Evolutionary conservation across 441 rosid genomes (phyloP).

Genomic region (Populus hybrid): DNA sequence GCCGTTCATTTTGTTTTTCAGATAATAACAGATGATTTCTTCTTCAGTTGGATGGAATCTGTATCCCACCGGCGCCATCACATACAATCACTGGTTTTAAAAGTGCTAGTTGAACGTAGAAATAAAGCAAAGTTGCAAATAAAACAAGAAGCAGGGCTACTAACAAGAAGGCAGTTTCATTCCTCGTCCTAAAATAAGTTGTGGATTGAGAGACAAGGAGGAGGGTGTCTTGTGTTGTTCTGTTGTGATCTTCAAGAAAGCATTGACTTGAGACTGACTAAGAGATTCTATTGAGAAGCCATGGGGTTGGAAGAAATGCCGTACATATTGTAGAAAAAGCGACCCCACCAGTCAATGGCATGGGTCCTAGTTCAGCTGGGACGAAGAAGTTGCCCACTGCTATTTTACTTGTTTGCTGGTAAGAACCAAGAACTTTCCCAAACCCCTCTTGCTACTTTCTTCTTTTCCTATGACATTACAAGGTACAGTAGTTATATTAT

Average conservation of each 20-base stretch:
- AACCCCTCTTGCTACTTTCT: too few species aligned
- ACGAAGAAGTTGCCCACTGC: neutral
- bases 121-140: too few species aligned
- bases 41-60: conserved; percentile 37
- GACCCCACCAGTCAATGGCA: too few species aligned
- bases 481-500: too few species aligned
- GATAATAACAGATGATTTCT: conserved; percentile 29
- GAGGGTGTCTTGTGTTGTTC: too few species aligned
- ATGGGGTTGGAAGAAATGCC: too few species aligned
- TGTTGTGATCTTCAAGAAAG: too few species aligned
- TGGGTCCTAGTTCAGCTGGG: neutral
- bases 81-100: neutral
- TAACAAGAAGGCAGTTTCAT: neutral
- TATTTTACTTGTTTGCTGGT: too few species aligned
- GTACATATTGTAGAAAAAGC: too few species aligned
- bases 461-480: too few species aligned
- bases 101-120: neutral
- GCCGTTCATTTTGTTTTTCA: conserved; percentile 21
- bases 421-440: too few species aligned
- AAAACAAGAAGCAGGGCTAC: neutral
- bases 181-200: neutral
- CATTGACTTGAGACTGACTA: neutral
- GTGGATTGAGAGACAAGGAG: too few species aligned
- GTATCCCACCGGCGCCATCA: conserved; percentile 11
- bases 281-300: neutral